Evolutionary conservation across 2,329 filamentous ascomycete species (phyloP).

Genomic region (Colletotrichum camelliae): DNA sequence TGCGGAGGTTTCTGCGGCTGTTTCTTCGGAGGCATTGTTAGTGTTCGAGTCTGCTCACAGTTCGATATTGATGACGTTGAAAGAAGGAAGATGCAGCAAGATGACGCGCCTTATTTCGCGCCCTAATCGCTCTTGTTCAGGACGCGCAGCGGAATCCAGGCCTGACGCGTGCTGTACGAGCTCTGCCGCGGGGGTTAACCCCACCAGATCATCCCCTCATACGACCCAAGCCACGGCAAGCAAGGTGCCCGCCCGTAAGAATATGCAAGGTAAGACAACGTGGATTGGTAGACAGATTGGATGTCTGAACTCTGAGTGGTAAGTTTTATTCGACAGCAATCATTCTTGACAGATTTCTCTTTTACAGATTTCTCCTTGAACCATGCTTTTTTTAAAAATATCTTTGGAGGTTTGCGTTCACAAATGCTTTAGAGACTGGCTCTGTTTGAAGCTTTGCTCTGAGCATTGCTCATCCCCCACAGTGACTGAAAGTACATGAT

Average conservation of each 20-base stretch:
- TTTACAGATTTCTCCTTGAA: neutral
- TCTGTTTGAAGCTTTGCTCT: neutral
- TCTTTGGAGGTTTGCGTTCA: neutral
- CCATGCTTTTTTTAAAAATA: accelerated
- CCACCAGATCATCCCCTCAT: neutral
- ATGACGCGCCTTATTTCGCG: neutral
- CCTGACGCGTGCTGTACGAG: neutral
- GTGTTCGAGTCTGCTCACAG: accelerated
- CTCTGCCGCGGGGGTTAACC: neutral
- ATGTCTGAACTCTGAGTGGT: neutral
- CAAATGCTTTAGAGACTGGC: neutral
- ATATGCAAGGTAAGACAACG: neutral
- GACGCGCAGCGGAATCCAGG: neutral
- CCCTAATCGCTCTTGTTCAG: neutral
- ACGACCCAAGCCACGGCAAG: neutral
- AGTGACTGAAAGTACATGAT: neutral
- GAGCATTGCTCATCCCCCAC: neutral
- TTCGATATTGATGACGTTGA: neutral
- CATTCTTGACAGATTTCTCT: neutral
- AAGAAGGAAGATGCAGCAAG: neutral
- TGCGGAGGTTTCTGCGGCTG: neutral
- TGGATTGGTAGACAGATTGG: neutral
- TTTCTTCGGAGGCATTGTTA: neutral
- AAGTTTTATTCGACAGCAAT: neutral
- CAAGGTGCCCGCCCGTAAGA: neutral